phyloP scores from a whole-genome alignment of 2,329 filamentous ascomycete species.

The Aureobasidium pullulans region DNA sequence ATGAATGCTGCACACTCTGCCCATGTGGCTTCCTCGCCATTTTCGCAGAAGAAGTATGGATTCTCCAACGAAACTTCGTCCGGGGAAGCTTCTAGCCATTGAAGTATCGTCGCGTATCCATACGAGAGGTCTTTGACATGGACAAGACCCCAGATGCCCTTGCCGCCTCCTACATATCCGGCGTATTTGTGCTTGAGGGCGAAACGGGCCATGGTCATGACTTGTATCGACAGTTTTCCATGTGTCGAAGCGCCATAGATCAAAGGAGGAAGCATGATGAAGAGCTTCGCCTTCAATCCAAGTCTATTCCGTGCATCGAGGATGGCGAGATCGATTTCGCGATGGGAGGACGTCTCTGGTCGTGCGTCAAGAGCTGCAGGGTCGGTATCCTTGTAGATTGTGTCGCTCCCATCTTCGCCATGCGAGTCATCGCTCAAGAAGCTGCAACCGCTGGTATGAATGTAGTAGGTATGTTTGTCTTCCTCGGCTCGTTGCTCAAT shows the following conservation, averaged over 20 bases:
- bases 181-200: conserved; percentile 43
- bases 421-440: conserved; percentile 33
- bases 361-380: conserved; percentile 35
- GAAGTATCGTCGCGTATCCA: conserved; percentile 40
- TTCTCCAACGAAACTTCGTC: conserved; percentile 31
- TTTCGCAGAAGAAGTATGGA: conserved; percentile 46
- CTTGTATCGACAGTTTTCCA: conserved; percentile 39
- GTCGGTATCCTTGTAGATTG: conserved; percentile 38
- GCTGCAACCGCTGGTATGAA: conserved; percentile 42
- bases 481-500: conserved; percentile 32
- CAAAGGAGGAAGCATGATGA: conserved; percentile 42
- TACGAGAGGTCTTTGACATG: conserved; percentile 43
- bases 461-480: conserved; percentile 37
- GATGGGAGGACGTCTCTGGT: conserved; percentile 37
- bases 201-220: conserved; percentile 41
- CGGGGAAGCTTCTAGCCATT: conserved; percentile 34
- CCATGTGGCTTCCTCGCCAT: conserved; percentile 39
- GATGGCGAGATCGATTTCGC: conserved; percentile 40
- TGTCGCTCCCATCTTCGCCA: conserved; percentile 30
- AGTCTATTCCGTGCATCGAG: conserved; percentile 30
- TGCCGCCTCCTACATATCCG: conserved; percentile 39
- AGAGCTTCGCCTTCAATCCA: conserved; percentile 36
- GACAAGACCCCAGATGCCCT: conserved; percentile 35
- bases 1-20: conserved; percentile 32
- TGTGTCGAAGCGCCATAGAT: conserved; percentile 40